Conservation (phyloP, 805 yeast species). For the Tanozyma kutaoensis region DNA sequence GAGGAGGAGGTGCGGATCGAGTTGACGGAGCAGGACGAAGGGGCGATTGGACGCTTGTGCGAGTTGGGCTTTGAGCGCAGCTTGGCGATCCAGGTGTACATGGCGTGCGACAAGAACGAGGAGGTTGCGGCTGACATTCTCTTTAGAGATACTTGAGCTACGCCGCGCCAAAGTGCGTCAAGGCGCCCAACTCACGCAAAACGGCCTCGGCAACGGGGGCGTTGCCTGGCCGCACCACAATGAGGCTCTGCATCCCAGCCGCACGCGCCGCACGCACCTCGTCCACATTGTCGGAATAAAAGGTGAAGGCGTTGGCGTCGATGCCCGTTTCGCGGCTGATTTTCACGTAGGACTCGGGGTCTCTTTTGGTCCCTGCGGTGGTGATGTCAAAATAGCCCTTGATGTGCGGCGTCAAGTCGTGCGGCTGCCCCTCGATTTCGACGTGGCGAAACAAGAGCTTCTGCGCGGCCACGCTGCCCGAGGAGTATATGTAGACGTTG, state of each 20-base stretch:
- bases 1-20: slow-evolving; percentile 34
- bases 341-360: slow-evolving; percentile 38
- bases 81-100: slow-evolving; percentile 81
- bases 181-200: neutral
- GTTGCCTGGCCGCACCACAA: slow-evolving; percentile 62
- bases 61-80: slow-evolving; percentile 88
- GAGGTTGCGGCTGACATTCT: slow-evolving; percentile 91
- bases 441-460: slow-evolving; percentile 63
- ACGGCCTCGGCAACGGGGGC: neutral
- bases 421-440: slow-evolving; percentile 14
- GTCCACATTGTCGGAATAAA: slow-evolving; percentile 66
- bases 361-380: slow-evolving; percentile 66
- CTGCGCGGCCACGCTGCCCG: slow-evolving; percentile 85
- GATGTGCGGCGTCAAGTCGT: slow-evolving; percentile 41
- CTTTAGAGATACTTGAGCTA: slow-evolving; percentile 31
- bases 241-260: slow-evolving; percentile 45
- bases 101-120: slow-evolving; percentile 97
- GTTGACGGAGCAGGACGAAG: slow-evolving; percentile 73
- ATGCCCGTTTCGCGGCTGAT: slow-evolving; percentile 34
- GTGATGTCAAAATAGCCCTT: slow-evolving; percentile 75
- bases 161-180: neutral
- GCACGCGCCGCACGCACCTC: slow-evolving; percentile 67
- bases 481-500: slow-evolving; percentile 63
- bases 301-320: slow-evolving; percentile 29
- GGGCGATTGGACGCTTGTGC: slow-evolving; percentile 79